phyloP scores from a whole-genome alignment of 2,329 filamentous ascomycete genomes.

The Scedosporium aurantiacum region DNA sequence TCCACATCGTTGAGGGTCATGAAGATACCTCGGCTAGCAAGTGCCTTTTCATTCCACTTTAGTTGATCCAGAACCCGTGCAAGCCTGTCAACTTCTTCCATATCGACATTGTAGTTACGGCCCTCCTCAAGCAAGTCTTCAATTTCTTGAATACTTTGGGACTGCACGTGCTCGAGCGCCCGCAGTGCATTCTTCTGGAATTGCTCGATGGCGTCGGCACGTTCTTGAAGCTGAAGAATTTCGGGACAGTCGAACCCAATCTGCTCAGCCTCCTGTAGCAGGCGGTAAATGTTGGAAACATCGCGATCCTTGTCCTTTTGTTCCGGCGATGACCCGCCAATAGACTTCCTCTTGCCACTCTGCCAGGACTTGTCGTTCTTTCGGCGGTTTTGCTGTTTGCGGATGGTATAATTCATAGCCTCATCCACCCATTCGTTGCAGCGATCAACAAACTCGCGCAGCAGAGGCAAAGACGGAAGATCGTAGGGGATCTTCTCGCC shows the following conservation, averaged over 20 bases:
- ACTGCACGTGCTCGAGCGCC: slow-evolving; percentile 55
- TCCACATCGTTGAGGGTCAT: slow-evolving; percentile 69
- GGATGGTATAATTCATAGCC: slow-evolving; percentile 88
- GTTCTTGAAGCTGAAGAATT: slow-evolving; percentile 74
- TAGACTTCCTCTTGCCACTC: slow-evolving; percentile 59
- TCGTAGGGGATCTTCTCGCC: slow-evolving; percentile 94
- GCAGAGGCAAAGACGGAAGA: slow-evolving; percentile 66
- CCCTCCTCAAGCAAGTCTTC: slow-evolving; percentile 88
- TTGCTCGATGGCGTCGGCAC: slow-evolving; percentile 69
- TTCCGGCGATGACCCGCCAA: slow-evolving; percentile 45
- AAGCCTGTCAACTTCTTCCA: slow-evolving; percentile 75
- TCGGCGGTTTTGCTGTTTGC: slow-evolving; percentile 93
- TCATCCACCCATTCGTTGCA: slow-evolving; percentile 98
- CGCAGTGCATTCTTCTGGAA: slow-evolving; percentile 69
- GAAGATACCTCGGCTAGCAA: slow-evolving; percentile 49
- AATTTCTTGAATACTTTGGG: slow-evolving; percentile 59
- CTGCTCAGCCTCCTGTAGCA: slow-evolving; percentile 72
- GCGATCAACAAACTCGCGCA: slow-evolving; percentile 84
- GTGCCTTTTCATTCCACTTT: slow-evolving; percentile 77
- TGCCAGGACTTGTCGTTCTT: slow-evolving; percentile 89
- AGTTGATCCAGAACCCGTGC: slow-evolving; percentile 73
- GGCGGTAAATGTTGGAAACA: slow-evolving; percentile 75
- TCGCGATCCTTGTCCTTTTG: slow-evolving; percentile 64
- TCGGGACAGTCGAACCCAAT: slow-evolving; percentile 91
- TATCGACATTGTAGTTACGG: slow-evolving; percentile 79